Base-by-base conservation (phyloP, 495 filamentous ascomycete species). In the Penicillium tannophilum region DNA sequence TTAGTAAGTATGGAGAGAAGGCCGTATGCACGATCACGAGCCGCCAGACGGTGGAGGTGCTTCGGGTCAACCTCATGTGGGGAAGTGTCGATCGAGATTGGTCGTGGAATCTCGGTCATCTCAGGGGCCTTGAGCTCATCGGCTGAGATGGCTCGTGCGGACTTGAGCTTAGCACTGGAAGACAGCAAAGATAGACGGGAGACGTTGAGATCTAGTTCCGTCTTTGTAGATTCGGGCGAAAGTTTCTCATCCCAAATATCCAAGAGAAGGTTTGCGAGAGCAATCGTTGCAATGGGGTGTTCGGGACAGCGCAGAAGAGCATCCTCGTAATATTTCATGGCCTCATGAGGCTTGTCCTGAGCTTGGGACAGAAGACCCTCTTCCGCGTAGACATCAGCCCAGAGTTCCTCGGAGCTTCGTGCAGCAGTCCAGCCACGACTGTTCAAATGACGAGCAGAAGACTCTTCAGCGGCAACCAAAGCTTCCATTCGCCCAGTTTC, bases 21-120 rank as follows among this genome's bases (percentile, higher is more conserved):
- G 12, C 84, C 87, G 66, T 90, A 91, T 1, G 95, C 94, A 19
- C 95, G 83, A 66, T 98, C 93, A 30, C 91, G 84, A 28, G 91
- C 90, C 16, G 89, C 88, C n/a, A 94, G 81, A 17, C 90, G 84
- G 67, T 92, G 89, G 26, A 91, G 78, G 26, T 88, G 79, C 46
- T 84, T 86, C 19, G 88, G 81, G 23, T 79, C 76, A 30, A 72
- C 74, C 36, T 76, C 71, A 24, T 70, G 64, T 7, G 57, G 49
- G 17, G 62, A 54, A 3, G 52, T 35, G 20, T 55, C 35, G 16
- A 61, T 44, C 28, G 65, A 50, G 1, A 60, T 56, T 10, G 60
- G 42, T 5, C 52, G 28, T 19, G 53, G 46, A 6, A 51, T 57
- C 41, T 61, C 48, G 19, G 54, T 31, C 7, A 45, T 64, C n/a